Evolutionary conservation across 208 protist species (phyloP), one percentile per base, ranked within the genome.

Genomic region (Acanthamoeba healyi): DNA sequence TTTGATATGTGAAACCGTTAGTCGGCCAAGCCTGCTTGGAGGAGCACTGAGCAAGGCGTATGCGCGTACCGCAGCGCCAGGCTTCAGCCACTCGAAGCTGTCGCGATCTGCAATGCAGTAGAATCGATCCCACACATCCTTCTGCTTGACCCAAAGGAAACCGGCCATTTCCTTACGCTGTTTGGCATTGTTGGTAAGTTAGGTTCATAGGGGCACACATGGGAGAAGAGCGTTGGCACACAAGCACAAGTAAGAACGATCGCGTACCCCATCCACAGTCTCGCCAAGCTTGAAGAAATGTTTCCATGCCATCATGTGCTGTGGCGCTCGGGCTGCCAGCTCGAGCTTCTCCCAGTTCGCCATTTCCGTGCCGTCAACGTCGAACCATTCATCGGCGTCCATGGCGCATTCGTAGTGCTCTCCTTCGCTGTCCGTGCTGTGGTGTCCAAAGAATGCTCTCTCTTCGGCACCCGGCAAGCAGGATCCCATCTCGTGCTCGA

Each of bases 131-230:
- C 81, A 89, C 44, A 29, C 22, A 19, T 63, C 81, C 49, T 51
- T 89, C 54, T 89, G 40, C 49, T 89, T 89, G 34, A 89, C 81
- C 81, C 81, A 89, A 7, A 89, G 44, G 49, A 89, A 89, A 17
- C 81, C 81, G 49, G 40, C 44, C 79, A 88, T 88, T 24, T 88
- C 79, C 24, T 88, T 88, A 4, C 42, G n/a, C 79, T 88, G 38
- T 5, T 72, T 17, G n/a, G 2, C 24, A 17, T 72, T 36, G 63
- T 72, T 67, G 61, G 10, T 26, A 9, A 4, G 10, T 3, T 32
- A 7, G 29, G 19, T 26, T 67, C 10, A 26, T 5, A 26, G 26
- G 17, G 61, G 26, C 19, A 32, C 9, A 24, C 3, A 17, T 67
- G 9, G 6, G 26, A 2, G 15, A 34, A 2, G 10, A 17, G 58